phyloP scores from a whole-genome alignment of 2,329 filamentous ascomycete genomes.

The Xylariomycetidae sp. region DNA sequence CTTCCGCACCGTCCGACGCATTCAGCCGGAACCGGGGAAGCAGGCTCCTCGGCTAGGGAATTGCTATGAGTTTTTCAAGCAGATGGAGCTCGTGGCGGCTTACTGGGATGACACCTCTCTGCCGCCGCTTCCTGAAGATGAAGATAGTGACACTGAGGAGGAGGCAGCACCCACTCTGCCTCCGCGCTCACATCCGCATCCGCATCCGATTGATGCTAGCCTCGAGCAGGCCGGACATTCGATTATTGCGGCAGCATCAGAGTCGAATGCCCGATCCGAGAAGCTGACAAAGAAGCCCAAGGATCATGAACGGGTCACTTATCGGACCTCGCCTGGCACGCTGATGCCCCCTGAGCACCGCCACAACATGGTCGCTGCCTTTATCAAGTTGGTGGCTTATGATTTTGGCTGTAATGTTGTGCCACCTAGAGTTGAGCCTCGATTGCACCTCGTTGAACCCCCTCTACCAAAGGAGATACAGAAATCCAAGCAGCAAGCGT shows the following conservation, averaged over 20 bases:
- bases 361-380: slow-evolving; percentile 52
- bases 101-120: slow-evolving; percentile 60
- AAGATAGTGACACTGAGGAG: slow-evolving; percentile 5
- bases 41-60: slow-evolving; percentile 54
- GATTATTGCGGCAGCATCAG: slow-evolving; percentile 9
- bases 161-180: slow-evolving; percentile 6
- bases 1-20: slow-evolving; percentile 56
- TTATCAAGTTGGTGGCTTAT: slow-evolving; percentile 61
- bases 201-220: slow-evolving; percentile 9
- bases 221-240: slow-evolving; percentile 15
- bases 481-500: slow-evolving; percentile 2
- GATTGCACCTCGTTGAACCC: slow-evolving; percentile 45
- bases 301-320: slow-evolving; percentile 21
- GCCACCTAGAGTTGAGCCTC: slow-evolving; percentile 52
- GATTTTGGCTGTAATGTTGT: slow-evolving; percentile 61
- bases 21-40: slow-evolving; percentile 50
- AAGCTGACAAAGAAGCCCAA: slow-evolving; percentile 5
- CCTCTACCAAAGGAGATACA: not conserved
- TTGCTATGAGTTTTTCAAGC: slow-evolving; percentile 62
- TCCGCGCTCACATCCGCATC: slow-evolving; percentile 3
- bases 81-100: slow-evolving; percentile 52
- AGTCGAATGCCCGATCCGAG: slow-evolving; percentile 13
- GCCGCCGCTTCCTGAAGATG: slow-evolving; percentile 12
- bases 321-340: slow-evolving; percentile 46
- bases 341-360: slow-evolving; percentile 56